These are phyloP conservation scores for Apiosordaria backusii DNA, from an alignment of 495 filamentous ascomycete species.

Conservation along the genomic window DNA sequence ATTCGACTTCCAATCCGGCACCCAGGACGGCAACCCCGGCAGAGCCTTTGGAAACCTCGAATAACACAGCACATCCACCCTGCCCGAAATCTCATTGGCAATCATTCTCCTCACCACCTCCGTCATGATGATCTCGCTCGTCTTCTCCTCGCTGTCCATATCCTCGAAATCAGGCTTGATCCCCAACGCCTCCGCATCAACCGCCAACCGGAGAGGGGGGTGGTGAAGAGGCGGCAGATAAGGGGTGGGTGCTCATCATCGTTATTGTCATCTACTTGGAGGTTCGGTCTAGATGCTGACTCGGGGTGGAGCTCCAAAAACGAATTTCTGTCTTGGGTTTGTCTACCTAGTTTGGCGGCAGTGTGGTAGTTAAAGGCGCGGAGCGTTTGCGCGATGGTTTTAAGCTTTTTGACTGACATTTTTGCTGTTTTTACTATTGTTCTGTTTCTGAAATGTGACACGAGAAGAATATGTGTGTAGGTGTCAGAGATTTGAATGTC, in stretches of 20 bases:
- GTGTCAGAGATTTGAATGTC: too few relatives aligned
- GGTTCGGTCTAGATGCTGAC: not conserved
- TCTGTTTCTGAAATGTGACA: too few relatives aligned
- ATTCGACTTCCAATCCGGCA: constrained; percentile 14
- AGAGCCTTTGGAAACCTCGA: constrained; percentile 13
- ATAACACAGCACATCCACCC: constrained; percentile 6
- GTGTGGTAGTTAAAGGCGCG: not conserved
- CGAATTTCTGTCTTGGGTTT: not conserved
- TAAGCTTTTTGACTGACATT: not conserved
- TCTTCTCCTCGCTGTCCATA: not conserved
- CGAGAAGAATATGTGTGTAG: too few relatives aligned
- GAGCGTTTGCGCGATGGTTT: not conserved
- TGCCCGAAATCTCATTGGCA: not conserved
- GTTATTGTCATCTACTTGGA: not conserved
- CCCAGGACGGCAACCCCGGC: constrained; percentile 14
- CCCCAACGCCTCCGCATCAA: constrained; percentile 14
- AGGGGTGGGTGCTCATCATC: not conserved
- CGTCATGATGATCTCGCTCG: constrained; percentile 3
- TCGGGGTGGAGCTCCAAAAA: not conserved
- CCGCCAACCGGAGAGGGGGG: constrained; percentile 13
- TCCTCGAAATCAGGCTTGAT: constrained; percentile 13
- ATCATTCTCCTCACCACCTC: constrained; percentile 16
- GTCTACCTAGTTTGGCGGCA: not conserved
- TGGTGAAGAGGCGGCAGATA: constrained; percentile 14
- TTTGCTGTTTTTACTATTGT: not conserved